These are phyloP conservation scores for Cunninghamia lanceolata DNA, from an alignment of 75 land plant genomes.

Conservation along the genomic window DNA sequence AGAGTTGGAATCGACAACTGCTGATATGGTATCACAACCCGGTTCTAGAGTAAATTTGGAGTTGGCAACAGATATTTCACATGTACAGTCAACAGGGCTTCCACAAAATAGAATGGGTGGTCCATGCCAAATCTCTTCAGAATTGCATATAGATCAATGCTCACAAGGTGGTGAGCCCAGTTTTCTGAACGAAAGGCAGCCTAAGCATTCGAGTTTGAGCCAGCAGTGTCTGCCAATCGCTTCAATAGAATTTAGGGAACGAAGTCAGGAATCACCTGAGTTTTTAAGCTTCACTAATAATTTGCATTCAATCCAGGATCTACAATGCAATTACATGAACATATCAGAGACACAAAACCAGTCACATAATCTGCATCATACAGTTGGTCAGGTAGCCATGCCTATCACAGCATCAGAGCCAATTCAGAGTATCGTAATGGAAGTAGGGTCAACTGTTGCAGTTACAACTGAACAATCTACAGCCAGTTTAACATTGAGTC, in stretches of 20 bases:
- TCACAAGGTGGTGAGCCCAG: not conserved
- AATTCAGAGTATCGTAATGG: not conserved
- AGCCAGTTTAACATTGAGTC: not conserved
- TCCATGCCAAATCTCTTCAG: not conserved
- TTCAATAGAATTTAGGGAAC: not conserved
- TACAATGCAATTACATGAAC: not conserved
- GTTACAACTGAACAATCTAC: slow-evolving; percentile 1
- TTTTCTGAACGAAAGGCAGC: not conserved
- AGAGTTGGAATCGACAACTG: not conserved
- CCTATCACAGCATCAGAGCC: not conserved
- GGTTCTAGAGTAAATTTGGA: not conserved
- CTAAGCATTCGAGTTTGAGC: not conserved
- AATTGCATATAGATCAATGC: not conserved
- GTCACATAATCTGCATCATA: not conserved
- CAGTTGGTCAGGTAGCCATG: not conserved
- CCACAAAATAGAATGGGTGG: not conserved
- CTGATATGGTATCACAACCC: not conserved
- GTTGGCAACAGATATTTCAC: not conserved
- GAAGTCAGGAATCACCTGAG: not conserved
- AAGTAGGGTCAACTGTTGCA: not conserved
- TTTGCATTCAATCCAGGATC: not conserved
- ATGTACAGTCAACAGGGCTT: not conserved
- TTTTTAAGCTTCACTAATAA: not conserved
- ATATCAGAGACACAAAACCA: slow-evolving; percentile 3
- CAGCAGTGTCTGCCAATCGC: not conserved